These are phyloP conservation scores for Articulospora tetracladia DNA, from an alignment of 495 filamentous ascomycete genomes.

Conservation along the genomic window DNA sequence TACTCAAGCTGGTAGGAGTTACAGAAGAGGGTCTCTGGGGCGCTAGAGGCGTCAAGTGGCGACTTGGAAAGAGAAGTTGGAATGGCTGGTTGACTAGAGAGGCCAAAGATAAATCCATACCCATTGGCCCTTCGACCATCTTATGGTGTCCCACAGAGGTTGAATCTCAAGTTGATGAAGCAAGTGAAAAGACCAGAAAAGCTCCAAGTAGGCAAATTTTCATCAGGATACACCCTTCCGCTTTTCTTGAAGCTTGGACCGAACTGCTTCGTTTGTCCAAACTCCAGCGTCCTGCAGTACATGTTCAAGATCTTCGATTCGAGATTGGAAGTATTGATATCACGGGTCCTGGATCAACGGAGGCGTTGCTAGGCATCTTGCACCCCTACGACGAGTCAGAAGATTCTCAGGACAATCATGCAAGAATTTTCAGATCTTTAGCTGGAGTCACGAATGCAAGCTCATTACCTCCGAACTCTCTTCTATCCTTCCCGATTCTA, in stretches of 20 bases:
- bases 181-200: conserved; percentile 26
- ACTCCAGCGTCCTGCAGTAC: conserved; percentile 65
- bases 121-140: conserved; percentile 74
- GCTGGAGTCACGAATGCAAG: conserved; percentile 70
- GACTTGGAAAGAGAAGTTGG: conserved; percentile 64
- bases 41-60: conserved; percentile 67
- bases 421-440: conserved; percentile 58
- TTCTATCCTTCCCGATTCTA: conserved; percentile 67
- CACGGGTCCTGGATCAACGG: conserved; percentile 77
- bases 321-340: conserved; percentile 94
- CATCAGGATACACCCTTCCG: conserved; percentile 81
- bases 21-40: conserved; percentile 56
- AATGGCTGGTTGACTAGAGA: conserved; percentile 62
- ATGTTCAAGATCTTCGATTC: conserved; percentile 85
- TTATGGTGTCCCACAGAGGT: conserved; percentile 51
- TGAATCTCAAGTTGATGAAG: not conserved
- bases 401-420: conserved; percentile 37
- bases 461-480: conserved; percentile 65
- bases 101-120: conserved; percentile 42
- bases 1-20: conserved; percentile 62
- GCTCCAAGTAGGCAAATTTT: conserved; percentile 50
- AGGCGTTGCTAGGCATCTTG: conserved; percentile 71
- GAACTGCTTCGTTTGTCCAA: conserved; percentile 68
- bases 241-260: conserved; percentile 80
- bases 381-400: conserved; percentile 42